These are phyloP conservation scores for Cornus florida DNA, from an alignment of 148 eudicot genomes.

Conservation along the genomic window DNA sequence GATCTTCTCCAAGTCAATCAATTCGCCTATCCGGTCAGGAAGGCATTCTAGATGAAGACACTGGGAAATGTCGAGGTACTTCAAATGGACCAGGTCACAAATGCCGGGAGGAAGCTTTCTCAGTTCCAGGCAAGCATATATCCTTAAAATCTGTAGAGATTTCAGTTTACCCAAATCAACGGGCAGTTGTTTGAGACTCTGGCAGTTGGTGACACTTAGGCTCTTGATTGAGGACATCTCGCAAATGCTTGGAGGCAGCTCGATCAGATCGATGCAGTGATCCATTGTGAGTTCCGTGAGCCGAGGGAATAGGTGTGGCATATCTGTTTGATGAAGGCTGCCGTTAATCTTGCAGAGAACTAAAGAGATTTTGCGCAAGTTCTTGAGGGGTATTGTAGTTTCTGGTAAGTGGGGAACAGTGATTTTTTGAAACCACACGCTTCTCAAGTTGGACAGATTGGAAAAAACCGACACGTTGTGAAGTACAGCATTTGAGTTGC, in stretches of 20 bases:
- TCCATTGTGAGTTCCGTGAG: slow-evolving; percentile 77
- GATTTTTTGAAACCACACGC: slow-evolving; percentile 79
- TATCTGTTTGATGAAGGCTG: slow-evolving; percentile 37
- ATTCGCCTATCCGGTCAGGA: slow-evolving; percentile 51
- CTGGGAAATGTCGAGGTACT: slow-evolving; percentile 72
- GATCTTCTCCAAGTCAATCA: slow-evolving; percentile 59
- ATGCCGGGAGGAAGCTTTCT: slow-evolving; percentile 54
- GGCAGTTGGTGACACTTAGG: slow-evolving; percentile 75
- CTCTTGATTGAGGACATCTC: slow-evolving; percentile 42
- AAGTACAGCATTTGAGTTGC: slow-evolving; percentile 52
- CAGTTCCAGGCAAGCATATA: slow-evolving; percentile 69
- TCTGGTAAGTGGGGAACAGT: slow-evolving; percentile 52
- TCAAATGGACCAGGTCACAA: slow-evolving; percentile 44
- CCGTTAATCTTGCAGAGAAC: slow-evolving; percentile 57
- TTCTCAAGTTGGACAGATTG: slow-evolving; percentile 48
- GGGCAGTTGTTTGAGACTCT: slow-evolving; percentile 58
- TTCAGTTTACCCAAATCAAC: slow-evolving; percentile 49
- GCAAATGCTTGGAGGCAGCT: slow-evolving; percentile 56
- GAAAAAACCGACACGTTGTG: slow-evolving; percentile 53
- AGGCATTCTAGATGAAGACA: slow-evolving; percentile 54
- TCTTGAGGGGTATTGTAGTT: slow-evolving; percentile 43
- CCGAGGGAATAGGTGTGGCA: slow-evolving; percentile 61
- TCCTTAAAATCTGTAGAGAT: slow-evolving; percentile 52
- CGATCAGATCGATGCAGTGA: slow-evolving; percentile 60
- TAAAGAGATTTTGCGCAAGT: slow-evolving; percentile 54